phyloP scores from a whole-genome alignment of 2,329 filamentous ascomycete genomes.

The Colletotrichum sp. region DNA sequence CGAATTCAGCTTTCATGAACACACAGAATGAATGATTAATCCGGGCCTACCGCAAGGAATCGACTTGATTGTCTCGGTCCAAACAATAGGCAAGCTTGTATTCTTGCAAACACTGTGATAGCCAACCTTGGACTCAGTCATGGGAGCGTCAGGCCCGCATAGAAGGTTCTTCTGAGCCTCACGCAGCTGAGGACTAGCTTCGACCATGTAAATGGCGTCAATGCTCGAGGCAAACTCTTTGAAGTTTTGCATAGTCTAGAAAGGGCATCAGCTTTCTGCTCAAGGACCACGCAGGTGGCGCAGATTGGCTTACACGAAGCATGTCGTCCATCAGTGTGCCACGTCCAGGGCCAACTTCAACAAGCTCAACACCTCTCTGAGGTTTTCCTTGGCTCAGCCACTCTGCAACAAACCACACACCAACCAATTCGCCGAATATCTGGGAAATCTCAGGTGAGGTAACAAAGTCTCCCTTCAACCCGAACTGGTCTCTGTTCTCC shows the following conservation, averaged over 20 bases:
- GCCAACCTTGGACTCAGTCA: constrained; percentile 76
- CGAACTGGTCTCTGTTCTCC: constrained; percentile 82
- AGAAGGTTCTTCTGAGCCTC: constrained; percentile 81
- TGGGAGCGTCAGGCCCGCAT: constrained; percentile 71
- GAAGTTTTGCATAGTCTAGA: constrained; percentile 85
- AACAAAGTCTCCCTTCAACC: constrained; percentile 92
- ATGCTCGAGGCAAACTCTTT: constrained; percentile 77
- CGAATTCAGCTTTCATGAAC: neutral
- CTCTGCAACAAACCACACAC: constrained; percentile 94
- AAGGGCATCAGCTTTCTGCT: neutral
- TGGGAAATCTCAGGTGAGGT: constrained; percentile 98
- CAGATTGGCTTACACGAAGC: constrained; percentile 68
- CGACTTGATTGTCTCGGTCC: constrained; percentile 89
- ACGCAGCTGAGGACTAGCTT: constrained; percentile 84
- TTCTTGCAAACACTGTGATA: constrained; percentile 80
- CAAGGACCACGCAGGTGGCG: neutral
- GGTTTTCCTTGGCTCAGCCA: constrained; percentile 91
- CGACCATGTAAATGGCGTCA: constrained; percentile 90
- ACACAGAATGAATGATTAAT: neutral
- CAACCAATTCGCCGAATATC: constrained; percentile 92
- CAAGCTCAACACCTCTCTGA: constrained; percentile 78
- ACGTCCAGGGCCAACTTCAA: constrained; percentile 92
- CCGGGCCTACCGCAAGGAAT: constrained; percentile 68
- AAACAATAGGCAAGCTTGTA: constrained; percentile 75
- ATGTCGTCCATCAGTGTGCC: constrained; percentile 98